Percentiles rank a stretch among this genome's conserved stretches.
phyloP scores from a whole-genome alignment of 495 filamentous ascomycete genomes.

The Xylaria cubensis region DNA sequence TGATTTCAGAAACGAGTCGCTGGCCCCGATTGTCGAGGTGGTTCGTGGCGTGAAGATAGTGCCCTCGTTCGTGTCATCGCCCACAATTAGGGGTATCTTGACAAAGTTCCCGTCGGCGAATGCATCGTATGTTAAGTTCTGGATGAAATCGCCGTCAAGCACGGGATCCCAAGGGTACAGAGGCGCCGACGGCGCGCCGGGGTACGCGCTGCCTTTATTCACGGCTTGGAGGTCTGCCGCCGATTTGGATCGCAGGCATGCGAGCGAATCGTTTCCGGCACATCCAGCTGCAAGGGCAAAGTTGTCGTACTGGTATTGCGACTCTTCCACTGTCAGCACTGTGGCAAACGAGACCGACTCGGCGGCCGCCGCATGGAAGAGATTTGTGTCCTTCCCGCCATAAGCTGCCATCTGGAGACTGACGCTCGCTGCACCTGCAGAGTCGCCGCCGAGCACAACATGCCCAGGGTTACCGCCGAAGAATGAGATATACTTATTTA shows the following conservation, averaged over 20 bases:
- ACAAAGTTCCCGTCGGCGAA: conserved; percentile 67
- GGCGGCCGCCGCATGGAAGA: conserved; percentile 69
- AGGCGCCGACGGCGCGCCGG: conserved; percentile 53
- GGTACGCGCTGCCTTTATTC: conserved; percentile 62
- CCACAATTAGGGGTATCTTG: conserved; percentile 73
- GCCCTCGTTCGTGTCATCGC: conserved; percentile 76
- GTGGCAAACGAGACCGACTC: conserved; percentile 71
- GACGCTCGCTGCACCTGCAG: conserved; percentile 63
- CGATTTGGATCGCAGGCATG: conserved; percentile 63
- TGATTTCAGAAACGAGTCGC: conserved; percentile 64
- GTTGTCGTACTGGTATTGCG: conserved; percentile 70
- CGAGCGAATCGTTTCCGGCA: conserved; percentile 51
- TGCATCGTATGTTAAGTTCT: conserved; percentile 64
- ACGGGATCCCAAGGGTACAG: conserved; percentile 66
- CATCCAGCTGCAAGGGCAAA: conserved; percentile 66
- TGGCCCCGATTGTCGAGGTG: conserved; percentile 51
- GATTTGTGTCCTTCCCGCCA: conserved; percentile 53
- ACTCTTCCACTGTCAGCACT: conserved; percentile 63
- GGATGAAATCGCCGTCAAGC: conserved; percentile 65
- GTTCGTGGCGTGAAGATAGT: conserved; percentile 64
- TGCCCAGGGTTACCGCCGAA: conserved; percentile 71
- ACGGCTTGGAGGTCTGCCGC: conserved; percentile 56
- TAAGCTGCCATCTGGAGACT: conserved; percentile 43
- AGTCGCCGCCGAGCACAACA: conserved; percentile 72
- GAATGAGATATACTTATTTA: conserved; percentile 67